Evolutionary conservation across 352 stramenopile genomes (phyloP).

Genomic region (Phytophthora gonapodyides): DNA sequence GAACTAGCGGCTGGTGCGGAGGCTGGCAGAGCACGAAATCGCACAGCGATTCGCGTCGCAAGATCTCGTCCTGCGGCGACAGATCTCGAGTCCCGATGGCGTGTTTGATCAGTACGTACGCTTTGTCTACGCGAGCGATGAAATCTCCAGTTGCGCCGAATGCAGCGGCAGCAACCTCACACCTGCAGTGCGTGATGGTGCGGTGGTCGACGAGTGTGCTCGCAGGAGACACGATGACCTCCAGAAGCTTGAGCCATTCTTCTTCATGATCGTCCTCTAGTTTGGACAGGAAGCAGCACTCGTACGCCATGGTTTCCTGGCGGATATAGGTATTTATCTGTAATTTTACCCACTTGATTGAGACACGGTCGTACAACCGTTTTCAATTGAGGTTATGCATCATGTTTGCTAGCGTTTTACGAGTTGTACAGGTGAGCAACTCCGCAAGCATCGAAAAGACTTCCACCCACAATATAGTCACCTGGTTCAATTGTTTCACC

Average conservation of each 20-base stretch:
- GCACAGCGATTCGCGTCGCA: conserved; percentile 54
- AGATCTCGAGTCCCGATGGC: conserved; percentile 36
- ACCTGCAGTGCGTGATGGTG: conserved; percentile 61
- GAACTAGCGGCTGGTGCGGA: conserved; percentile 43
- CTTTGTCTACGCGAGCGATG: conserved; percentile 58
- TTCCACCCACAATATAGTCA: too few relatives aligned
- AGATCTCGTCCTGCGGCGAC: conserved; percentile 36
- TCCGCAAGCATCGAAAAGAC: too few relatives aligned
- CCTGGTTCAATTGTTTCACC: too few relatives aligned
- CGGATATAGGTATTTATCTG: too few relatives aligned
- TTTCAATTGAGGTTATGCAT: too few relatives aligned
- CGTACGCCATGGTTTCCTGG: conserved; percentile 43
- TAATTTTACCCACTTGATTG: too few relatives aligned
- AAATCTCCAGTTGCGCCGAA: conserved; percentile 57
- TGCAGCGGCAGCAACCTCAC: conserved; percentile 45
- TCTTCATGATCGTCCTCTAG: conserved; percentile 45
- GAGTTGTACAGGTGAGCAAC: too few relatives aligned
- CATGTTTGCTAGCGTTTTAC: too few relatives aligned
- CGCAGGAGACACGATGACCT: conserved; percentile 57
- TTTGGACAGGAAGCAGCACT: conserved; percentile 50
- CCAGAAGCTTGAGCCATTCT: conserved; percentile 53
- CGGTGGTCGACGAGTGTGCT: conserved; percentile 67
- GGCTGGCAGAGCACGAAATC: conserved; percentile 64
- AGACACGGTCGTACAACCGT: too few relatives aligned
- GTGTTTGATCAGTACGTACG: conserved; percentile 58